Conservation (phyloP, 441 rosid genomes). For the Iberis amara region DNA sequence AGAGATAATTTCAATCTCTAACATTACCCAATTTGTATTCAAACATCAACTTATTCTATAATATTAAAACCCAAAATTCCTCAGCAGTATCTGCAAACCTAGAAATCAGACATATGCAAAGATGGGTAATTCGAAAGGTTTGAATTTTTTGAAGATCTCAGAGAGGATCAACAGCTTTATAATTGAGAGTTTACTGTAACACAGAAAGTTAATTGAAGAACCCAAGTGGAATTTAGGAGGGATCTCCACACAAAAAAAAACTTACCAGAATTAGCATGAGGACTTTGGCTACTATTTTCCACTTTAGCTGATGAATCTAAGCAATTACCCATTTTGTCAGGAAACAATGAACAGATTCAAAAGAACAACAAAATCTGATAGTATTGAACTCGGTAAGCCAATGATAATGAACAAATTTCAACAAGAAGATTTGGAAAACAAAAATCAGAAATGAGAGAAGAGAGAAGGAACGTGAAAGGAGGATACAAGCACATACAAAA, state of each 20-base stretch:
- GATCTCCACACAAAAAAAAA: background rate
- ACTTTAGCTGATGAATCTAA: slow-evolving; percentile 65
- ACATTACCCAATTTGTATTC: no score
- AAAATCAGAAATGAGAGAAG: no score
- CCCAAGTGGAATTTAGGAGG: background rate
- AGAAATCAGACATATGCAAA: no score
- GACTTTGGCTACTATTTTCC: slow-evolving; percentile 41
- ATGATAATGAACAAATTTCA: background rate
- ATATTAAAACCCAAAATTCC: no score
- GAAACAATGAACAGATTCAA: slow-evolving; percentile 1
- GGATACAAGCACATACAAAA: slow-evolving; percentile 8
- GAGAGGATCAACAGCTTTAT: background rate
- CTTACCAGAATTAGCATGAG: slow-evolving; percentile 58
- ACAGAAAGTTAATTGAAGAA: background rate
- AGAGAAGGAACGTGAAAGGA: slow-evolving; percentile 17
- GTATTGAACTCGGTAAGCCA: background rate
- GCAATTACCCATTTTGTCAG: slow-evolving; percentile 65
- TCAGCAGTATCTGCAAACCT: no score
- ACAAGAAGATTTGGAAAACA: background rate
- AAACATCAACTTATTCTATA: no score
- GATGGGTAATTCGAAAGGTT: background rate
- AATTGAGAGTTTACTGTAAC: background rate
- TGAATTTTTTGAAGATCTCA: slow-evolving; percentile 6
- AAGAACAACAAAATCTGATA: background rate
- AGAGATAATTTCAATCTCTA: no score